A percentile compares a stretch with the other conserved stretches of the same genome.
phyloP scores from a whole-genome alignment of 2,329 filamentous ascomycete genomes.

The Blastomyces emzantsi region DNA sequence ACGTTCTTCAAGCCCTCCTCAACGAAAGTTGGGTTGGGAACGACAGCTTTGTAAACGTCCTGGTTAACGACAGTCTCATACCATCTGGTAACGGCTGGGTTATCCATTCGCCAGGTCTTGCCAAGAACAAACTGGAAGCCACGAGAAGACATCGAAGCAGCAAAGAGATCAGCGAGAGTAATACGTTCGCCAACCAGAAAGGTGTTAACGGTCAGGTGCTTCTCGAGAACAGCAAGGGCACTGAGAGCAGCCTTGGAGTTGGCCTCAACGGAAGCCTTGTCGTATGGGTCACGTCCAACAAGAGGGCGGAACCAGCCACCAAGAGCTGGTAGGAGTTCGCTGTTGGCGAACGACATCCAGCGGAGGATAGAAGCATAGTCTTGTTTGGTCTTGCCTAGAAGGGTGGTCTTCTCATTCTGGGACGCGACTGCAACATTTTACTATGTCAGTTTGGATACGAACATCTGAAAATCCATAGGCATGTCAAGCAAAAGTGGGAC shows the following conservation, averaged over 20 bases:
- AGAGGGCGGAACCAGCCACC: conserved; percentile 81
- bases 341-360: conserved; percentile 97
- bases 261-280: conserved; percentile 96
- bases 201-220: conserved; percentile 84
- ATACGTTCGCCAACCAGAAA: conserved; percentile 97
- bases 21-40: conserved; percentile 65
- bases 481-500: conserved; percentile 19
- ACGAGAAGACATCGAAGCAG: conserved; percentile 65
- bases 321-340: conserved; percentile 65
- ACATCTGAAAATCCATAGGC: not conserved
- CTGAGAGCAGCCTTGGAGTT: conserved; percentile 58
- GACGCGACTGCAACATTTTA: conserved; percentile 63
- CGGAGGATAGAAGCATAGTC: conserved; percentile 97
- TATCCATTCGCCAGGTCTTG: conserved; percentile 71
- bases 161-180: conserved; percentile 91
- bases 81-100: conserved; percentile 89
- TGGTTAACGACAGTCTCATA: conserved; percentile 91
- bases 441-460: conserved; percentile 5
- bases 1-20: conserved; percentile 68
- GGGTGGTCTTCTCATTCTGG: conserved; percentile 99
- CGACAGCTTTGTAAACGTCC: conserved; percentile 76
- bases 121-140: conserved; percentile 94
- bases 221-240: conserved; percentile 65
- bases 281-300: conserved; percentile 73
- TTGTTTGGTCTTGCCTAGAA: conserved; percentile 99